Conservation (phyloP, 768 basidiomycete genomes). For the Asterophora parasitica region DNA sequence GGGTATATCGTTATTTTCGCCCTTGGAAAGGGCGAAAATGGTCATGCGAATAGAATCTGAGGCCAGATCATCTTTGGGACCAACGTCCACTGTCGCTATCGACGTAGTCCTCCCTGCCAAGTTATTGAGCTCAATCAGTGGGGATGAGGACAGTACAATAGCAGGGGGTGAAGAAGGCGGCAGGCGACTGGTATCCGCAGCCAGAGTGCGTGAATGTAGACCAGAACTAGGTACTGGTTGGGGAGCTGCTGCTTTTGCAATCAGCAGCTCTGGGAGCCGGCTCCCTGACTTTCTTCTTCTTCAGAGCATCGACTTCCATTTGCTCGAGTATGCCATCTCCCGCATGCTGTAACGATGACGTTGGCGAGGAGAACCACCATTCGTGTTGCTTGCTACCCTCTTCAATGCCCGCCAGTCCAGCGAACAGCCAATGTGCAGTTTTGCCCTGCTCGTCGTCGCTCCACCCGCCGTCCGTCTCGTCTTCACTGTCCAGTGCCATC, state of each 20-base stretch:
- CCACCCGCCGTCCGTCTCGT: slow-evolving; percentile 28
- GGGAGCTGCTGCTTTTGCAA: not conserved
- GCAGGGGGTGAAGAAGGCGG: not conserved
- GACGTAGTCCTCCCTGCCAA: not conserved
- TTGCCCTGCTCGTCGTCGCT: slow-evolving; percentile 50
- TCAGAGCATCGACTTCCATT: not conserved
- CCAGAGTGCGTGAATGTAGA: not conserved
- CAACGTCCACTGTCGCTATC: no score
- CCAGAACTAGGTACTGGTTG: not conserved
- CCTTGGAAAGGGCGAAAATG: not conserved
- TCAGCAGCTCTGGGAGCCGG: not conserved
- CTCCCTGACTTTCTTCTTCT: not conserved
- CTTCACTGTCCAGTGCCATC: slow-evolving; percentile 25
- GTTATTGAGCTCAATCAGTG: slow-evolving; percentile 12
- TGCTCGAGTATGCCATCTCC: not conserved
- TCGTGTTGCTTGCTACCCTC: slow-evolving; percentile 24
- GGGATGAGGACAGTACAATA: slow-evolving; percentile 5
- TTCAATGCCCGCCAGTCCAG: slow-evolving; percentile 31
- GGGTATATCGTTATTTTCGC: not conserved
- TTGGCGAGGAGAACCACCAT: slow-evolving; percentile 24
- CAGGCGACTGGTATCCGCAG: slow-evolving; percentile 2
- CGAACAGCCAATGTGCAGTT: slow-evolving; percentile 56
- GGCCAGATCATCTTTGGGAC: not conserved
- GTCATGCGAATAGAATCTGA: not conserved
- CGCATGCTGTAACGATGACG: slow-evolving; percentile 3